Base-by-base conservation (phyloP, 169 alveolate genomes). In the Plasmodium gallinaceum region DNA sequence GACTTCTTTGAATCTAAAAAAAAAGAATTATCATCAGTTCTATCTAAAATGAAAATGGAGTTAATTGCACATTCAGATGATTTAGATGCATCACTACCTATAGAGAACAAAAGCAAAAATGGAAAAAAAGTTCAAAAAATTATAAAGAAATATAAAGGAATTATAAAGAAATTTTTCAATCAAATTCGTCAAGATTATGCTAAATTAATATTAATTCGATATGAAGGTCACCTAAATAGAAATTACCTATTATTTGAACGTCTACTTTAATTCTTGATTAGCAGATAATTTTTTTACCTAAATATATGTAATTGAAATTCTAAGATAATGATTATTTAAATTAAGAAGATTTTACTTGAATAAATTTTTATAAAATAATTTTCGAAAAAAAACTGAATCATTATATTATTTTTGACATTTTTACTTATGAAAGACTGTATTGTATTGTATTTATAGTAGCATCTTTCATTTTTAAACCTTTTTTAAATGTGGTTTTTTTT, bases 171-270 rank as follows among this genome's bases (percentile, higher is more conserved):
- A 2, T 68, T 42, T 37, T 66, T 83, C 48, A 39, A 20, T 6
- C 54, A 83, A 66, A 83, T 83, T 80, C 72, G 74, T 26, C 12
- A 5, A 20, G 85, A 83, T 2, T 83, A 83, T 83, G 74, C 54
- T 48, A 20, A 51, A 16, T 16, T 83, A 39, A 5, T 83, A 9
- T 22, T 66, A 46, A 9, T 26, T 7, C 91, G 91, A 26, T 54
- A 20, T 42, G 26, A n/a, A 52, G 62, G 54, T 37, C 83, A 68
- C 45, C 39, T 14, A 37, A 68, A 83, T 14, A 83, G 26, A 62
- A 69, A 83, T 72, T 68, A 68, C 43, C 12, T 83, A 32, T 12
- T 54, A n/a, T 83, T 42, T 42, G 54, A 66, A n/a, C 60, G 85
- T 12, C 12, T 68, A 26, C 14, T 51, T 39, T 83, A 83, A 43